Conservation (phyloP, 139 green algal species). For the Chlamydomonas schloesseri region DNA sequence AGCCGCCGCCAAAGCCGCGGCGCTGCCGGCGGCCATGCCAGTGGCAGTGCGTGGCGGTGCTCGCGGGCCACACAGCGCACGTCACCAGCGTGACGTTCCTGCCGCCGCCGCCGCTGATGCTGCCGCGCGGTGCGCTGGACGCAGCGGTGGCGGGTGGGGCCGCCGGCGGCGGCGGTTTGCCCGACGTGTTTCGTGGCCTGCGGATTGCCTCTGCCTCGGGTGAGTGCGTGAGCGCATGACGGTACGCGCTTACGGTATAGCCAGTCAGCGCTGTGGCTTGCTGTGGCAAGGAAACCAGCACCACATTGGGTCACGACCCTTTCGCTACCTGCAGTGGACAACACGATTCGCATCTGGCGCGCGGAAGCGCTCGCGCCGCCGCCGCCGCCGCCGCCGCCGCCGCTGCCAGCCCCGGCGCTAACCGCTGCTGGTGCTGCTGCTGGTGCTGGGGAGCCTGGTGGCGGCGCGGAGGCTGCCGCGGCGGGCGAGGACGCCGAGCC, state of each 20-base stretch:
- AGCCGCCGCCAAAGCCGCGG: neutral
- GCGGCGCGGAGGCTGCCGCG: too few species aligned
- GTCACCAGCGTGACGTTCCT: constrained; percentile 19
- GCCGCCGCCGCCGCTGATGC: neutral
- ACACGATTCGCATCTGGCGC: constrained; percentile 4
- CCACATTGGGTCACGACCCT: too few species aligned
- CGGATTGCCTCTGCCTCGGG: neutral
- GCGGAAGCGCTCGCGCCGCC: neutral
- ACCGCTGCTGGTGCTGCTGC: too few species aligned
- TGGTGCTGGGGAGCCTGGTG: too few species aligned
- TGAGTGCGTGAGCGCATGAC: too few species aligned
- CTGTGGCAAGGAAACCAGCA: too few species aligned
- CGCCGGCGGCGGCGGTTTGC: too few species aligned
- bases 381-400: neutral
- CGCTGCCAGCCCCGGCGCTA: too few species aligned
- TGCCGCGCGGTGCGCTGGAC: too few species aligned
- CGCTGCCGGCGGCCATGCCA: constrained; percentile 16
- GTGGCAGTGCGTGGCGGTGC: constrained; percentile 16
- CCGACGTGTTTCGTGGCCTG: neutral
- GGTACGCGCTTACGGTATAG: too few species aligned
- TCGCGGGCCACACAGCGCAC: constrained; percentile 1
- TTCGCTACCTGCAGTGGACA: constrained; percentile 30
- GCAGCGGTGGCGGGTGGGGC: neutral
- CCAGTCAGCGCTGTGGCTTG: too few species aligned
- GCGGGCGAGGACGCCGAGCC: neutral